These are phyloP conservation scores for Litsea cubeba DNA, from an alignment of 164 flowering plant species.

Conservation along the genomic window DNA sequence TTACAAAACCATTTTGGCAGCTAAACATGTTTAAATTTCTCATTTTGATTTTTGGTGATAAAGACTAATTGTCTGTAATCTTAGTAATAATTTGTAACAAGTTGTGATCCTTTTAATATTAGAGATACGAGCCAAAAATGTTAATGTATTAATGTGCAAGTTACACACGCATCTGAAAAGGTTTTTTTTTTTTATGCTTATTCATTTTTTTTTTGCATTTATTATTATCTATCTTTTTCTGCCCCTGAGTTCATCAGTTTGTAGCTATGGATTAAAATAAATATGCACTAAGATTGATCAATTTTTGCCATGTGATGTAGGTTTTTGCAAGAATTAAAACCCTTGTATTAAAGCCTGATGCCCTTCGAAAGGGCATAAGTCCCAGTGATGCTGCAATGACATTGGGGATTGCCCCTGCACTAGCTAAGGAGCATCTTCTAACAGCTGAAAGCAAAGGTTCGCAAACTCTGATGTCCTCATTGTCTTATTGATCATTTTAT, in stretches of 20 bases:
- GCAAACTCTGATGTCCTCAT: neutral
- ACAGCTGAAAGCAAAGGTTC: conserved; percentile 88
- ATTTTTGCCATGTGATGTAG: conserved; percentile 22
- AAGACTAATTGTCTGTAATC: neutral
- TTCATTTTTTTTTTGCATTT: neutral
- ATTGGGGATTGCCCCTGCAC: conserved; percentile 88
- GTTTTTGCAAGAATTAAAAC: conserved; percentile 64
- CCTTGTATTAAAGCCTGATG: conserved; percentile 62
- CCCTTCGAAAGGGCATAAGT: conserved; percentile 69
- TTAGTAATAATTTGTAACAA: neutral
- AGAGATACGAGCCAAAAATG: neutral
- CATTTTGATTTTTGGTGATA: neutral
- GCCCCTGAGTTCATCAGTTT: neutral
- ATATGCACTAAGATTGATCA: neutral
- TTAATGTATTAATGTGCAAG: neutral
- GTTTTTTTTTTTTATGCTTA: neutral
- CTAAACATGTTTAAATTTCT: too few relatives aligned
- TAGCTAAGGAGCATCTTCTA: conserved; percentile 96
- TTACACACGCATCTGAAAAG: neutral
- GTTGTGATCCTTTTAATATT: too few relatives aligned
- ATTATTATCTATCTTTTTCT: neutral
- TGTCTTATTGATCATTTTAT: neutral
- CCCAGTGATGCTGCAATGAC: conserved; percentile 93
- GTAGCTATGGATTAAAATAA: neutral
- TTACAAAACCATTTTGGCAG: too few relatives aligned